Conservation (phyloP, 306 rosid genomes). For the Benincasa hispida region DNA sequence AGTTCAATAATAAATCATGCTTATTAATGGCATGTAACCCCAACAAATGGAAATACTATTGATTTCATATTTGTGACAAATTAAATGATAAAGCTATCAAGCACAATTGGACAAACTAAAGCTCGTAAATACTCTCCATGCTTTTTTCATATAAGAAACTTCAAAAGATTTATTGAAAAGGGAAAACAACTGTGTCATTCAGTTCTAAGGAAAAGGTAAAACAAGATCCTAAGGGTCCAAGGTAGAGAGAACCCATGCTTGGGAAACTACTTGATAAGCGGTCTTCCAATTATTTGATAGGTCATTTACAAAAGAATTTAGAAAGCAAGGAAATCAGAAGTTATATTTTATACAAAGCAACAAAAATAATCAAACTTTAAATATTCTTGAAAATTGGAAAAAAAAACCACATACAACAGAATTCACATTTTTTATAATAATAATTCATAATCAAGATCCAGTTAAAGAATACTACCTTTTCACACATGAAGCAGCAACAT, state of each 20-base stretch:
- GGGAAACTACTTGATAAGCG: no score
- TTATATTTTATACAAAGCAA: no score
- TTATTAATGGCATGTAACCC: neutral
- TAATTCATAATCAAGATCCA: neutral
- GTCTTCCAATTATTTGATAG: no score
- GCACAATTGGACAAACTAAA: neutral
- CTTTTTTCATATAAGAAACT: no score
- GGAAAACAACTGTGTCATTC: no score
- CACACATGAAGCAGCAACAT: conserved; percentile 23
- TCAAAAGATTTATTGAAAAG: no score
- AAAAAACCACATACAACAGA: neutral
- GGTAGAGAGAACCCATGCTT: no score
- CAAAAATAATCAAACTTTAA: neutral
- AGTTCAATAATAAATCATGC: neutral
- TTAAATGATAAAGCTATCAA: neutral
- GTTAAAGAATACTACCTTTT: conserved; percentile 22
- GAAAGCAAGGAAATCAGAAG: no score
- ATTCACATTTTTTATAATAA: neutral
- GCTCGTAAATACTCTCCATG: neutral
- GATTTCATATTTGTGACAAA: neutral
- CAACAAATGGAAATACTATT: neutral
- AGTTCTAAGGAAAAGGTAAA: no score
- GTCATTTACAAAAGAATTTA: no score
- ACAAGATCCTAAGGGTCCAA: no score
- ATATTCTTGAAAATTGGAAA: neutral